Evolutionary conservation across 139 green algal species (phyloP), one percentile per base, ranked within the genome.

Genomic region (Parachlorella kessleri): DNA sequence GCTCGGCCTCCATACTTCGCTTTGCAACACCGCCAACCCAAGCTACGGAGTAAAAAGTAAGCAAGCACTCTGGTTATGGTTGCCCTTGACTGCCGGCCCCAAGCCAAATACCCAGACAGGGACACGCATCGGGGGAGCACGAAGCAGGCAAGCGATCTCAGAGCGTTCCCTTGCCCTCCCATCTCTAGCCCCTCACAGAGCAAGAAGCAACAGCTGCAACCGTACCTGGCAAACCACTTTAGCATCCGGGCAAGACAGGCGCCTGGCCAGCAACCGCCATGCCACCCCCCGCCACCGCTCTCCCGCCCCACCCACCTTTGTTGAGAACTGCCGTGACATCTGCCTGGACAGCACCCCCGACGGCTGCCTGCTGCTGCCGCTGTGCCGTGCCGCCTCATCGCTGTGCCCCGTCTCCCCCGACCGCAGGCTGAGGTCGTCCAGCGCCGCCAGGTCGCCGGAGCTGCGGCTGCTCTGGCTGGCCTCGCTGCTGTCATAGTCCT

Each of bases 401-500:
- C n/a, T n/a, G n/a, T n/a, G n/a, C 48, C 48, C 48, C 10, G 48
- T 59, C 63, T 21, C 63, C 63, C 24, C 24, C 24, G 8, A 14
- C 63, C n/a, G 63, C 63, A 68, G n/a, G 24, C 55, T 18, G 36
- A 14, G 63, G 28, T 38, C 74, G 10, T 37, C 39, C 63, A 79
- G 74, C 1, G 9, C 39, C n/a, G 59, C 35, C 55, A 78, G 64
- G 63, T 65, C 66, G 21, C 38, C 40, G 2, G 10, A n/a, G 63
- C 63, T 79, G 63, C 39, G 24, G 28, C 39, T 55, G 36, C 38
- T 72, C 32, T 42, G 1, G 55, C 59, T 48, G 39, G 37, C 53
- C 3, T 33, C 66, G 40, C 70, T 66, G 35, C 42, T 70, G 75
- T 81, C 75, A 14, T 67, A 48, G 53, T 80, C 66, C 21, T 81